Conservation (phyloP, 164 flowering plant species). For the Macadamia tetraphylla region DNA sequence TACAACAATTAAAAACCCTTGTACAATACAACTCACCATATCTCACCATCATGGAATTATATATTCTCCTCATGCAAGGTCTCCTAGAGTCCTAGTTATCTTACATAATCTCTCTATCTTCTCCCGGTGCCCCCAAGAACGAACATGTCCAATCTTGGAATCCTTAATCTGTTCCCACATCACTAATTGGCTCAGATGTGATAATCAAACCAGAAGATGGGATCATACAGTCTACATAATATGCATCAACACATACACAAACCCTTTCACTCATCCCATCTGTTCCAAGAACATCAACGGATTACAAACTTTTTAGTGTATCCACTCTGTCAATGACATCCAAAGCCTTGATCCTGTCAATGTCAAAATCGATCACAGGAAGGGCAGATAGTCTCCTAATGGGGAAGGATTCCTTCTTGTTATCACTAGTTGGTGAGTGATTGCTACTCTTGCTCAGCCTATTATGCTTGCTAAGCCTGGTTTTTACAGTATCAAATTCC, state of each 20-base stretch:
- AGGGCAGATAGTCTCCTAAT: conserved; percentile 42
- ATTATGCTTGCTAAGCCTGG: conserved; percentile 44
- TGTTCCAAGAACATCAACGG: background rate
- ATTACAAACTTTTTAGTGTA: conserved; percentile 31
- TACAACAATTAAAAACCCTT: conserved; percentile 8
- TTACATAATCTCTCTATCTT: background rate
- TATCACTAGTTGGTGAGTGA: conserved; percentile 62
- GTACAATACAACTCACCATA: conserved; percentile 7
- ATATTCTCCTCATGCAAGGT: background rate
- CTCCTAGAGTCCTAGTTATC: conserved; percentile 4
- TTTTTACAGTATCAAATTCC: conserved; percentile 64
- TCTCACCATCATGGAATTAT: conserved; percentile 5
- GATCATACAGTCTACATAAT: background rate
- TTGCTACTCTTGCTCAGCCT: conserved; percentile 78
- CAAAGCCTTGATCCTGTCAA: conserved; percentile 75
- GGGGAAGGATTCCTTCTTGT: conserved; percentile 41
- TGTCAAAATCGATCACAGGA: conserved; percentile 72
- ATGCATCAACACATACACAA: background rate
- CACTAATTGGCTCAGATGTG: background rate
- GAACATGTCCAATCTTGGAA: background rate
- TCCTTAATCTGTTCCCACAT: background rate
- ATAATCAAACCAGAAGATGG: background rate
- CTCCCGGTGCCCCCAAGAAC: background rate
- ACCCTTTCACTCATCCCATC: background rate
- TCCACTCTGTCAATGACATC: conserved; percentile 94